phyloP scores from a whole-genome alignment of 1,139 yeast species.

The Candida glucosophila region DNA sequence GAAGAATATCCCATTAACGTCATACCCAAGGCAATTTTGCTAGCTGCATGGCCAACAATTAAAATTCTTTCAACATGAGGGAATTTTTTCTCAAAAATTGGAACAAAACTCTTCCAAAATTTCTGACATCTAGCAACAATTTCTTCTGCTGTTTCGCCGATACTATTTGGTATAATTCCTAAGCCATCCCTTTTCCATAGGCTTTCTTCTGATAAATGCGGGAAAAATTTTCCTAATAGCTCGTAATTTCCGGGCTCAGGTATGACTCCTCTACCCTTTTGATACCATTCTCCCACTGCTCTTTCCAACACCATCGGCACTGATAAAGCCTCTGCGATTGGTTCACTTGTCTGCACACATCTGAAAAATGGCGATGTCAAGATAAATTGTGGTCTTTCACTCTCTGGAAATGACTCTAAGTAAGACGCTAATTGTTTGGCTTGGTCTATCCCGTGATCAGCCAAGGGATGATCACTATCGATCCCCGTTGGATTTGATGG shows the following conservation, averaged over 20 bases:
- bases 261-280: conserved; percentile 41
- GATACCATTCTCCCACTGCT: conserved; percentile 71
- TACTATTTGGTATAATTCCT: conserved; percentile 43
- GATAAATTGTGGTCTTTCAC: conserved; percentile 52
- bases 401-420: conserved; percentile 23
- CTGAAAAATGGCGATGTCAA: conserved; percentile 82
- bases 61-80: conserved; percentile 51
- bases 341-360: conserved; percentile 78
- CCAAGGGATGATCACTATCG: conserved; percentile 72
- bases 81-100: conserved; percentile 39
- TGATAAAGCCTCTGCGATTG: conserved; percentile 49
- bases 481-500: conserved; percentile 75
- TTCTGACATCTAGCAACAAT: conserved; percentile 45
- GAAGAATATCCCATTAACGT: conserved; percentile 43
- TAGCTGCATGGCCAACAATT: conserved; percentile 76
- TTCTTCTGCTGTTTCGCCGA: conserved; percentile 61
- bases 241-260: conserved; percentile 54
- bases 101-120: conserved; percentile 45
- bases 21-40: conserved; percentile 72
- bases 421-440: conserved; percentile 64
- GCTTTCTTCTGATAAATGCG: conserved; percentile 28
- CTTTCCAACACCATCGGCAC: conserved; percentile 56
- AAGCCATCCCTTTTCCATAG: conserved; percentile 37
- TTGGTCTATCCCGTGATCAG: conserved; percentile 73
- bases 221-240: conserved; percentile 42